Base-by-base conservation (phyloP, 768 basidiomycete species). In the Tylopilus sp. region DNA sequence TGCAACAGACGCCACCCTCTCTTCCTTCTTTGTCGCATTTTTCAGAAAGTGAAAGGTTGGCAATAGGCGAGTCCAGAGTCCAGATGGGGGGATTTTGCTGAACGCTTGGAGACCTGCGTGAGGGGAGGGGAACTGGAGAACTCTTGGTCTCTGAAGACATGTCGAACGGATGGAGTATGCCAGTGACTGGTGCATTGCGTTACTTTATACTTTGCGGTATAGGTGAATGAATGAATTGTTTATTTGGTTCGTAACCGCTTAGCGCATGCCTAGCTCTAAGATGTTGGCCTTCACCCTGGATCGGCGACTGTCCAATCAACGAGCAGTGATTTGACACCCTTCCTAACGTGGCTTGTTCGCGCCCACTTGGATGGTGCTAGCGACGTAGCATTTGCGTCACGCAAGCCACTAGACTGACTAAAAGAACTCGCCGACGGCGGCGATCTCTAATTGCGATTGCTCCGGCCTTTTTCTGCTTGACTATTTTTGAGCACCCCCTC, bases 1-100 rank as follows among this genome's bases (percentile, higher is more conserved):
- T 88, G 75, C 93, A 97, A 72, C 94, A 96, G 5, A 93, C 71
- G 9, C 87, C 89, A 46, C 79, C 81, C 41, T 72, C 73, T 29
- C 78, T 76, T 29, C 73, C 70, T 49, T 80, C 72, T 55, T 78
- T 71, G 16, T 78, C 77, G 63, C 89, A 91, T 64, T 84, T 83
- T 21, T 80, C 72, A 6, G 75, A 71, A 3, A 82, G 71, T 1
- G 86, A 80, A 0, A 78, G 70, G 2, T 72, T 70, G 3, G 72
- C 56, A 12, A 65, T 70, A 6, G 81, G 67, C 9, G 75, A 59
- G 21, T 79, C 74, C 21, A 89, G 75, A 9, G 84, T 69, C 89
- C 89, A 91, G 0, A 89, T 80, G 2, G 85, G 82, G 8, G 82
- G 77, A 50, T 73, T 78, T 28, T 55, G 49, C 21, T 59, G 49